Percentiles rank a stretch among this genome's conserved stretches.
Conservation (phyloP, 495 filamentous ascomycete genomes). For the Ramalina peruviana region DNA sequence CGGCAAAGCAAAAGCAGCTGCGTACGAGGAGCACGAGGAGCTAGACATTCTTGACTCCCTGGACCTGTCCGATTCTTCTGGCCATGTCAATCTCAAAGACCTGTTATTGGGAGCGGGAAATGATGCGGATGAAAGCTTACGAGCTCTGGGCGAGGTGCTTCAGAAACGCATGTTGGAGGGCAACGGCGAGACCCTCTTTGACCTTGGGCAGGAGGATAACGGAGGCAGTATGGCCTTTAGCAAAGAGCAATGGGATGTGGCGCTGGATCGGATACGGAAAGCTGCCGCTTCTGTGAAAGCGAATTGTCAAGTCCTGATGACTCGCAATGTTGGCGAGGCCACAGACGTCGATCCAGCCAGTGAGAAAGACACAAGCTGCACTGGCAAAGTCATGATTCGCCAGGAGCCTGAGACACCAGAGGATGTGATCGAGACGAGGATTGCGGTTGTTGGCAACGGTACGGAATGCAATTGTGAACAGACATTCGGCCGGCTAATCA, state of each 20-base stretch:
- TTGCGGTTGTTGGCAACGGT: conserved; percentile 93
- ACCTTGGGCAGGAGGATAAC: conserved; percentile 83
- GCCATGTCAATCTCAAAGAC: conserved; percentile 55
- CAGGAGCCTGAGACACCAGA: conserved; percentile 59
- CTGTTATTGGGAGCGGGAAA: conserved; percentile 53
- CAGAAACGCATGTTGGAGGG: conserved; percentile 65
- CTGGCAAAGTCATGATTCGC: conserved; percentile 74
- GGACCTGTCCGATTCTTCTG: conserved; percentile 62
- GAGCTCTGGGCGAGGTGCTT: conserved; percentile 46
- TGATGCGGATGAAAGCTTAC: conserved; percentile 44
- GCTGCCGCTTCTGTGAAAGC: conserved; percentile 53
- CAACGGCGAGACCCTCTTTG: conserved; percentile 81
- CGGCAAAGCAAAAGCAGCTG: conserved; percentile 22
- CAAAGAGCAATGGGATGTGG: conserved; percentile 64
- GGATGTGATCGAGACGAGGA: conserved; percentile 86
- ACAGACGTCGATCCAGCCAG: conserved; percentile 47
- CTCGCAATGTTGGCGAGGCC: conserved; percentile 75
- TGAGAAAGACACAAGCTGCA: conserved; percentile 54
- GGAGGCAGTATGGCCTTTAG: conserved; percentile 81
- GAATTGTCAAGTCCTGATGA: conserved; percentile 67
- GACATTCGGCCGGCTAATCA: background rate
- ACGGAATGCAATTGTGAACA: conserved; percentile 5
- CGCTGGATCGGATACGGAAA: conserved; percentile 50
- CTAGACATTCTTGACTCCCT: conserved; percentile 85
- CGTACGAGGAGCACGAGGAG: conserved; percentile 67